Evolutionary conservation across 768 basidiomycete species (phyloP), one percentile per base, ranked within the genome.

Genomic region (Royoungia palumana): DNA sequence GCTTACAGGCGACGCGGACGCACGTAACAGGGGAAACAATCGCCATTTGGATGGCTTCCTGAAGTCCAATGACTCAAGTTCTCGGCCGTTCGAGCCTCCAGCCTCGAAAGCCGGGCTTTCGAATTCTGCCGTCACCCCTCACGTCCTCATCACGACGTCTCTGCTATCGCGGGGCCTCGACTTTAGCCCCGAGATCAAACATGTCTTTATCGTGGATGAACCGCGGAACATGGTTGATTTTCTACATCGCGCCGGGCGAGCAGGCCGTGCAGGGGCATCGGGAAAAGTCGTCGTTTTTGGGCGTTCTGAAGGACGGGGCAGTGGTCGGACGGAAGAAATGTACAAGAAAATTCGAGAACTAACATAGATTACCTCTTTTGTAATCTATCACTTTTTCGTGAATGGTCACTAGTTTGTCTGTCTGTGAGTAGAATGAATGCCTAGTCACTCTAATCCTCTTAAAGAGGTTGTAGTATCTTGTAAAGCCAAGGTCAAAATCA

Each of bases 191-290:
- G 71, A 72, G 5, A 81, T 95, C 56, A 76, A 78, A 53, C 83
- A 94, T 58, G 87, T 95, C 3, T 86, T 96, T 65, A 85, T 95
- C 55, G 76, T 89, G 20, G 94, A 95, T 57, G 82, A 88, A 60
- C 93, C 94, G 17, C 73, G 87, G 56, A 94, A 92, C 63, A 88
- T 87, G 76, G 78, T 94, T 34, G 94, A 96, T 66, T 94, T 95
- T 64, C 65, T 96, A 51, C 94, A 96, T 69, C 83, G 94, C 5
- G 94, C 94, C 0, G 94, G 94, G 14, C 72, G 94, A 40, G 78
- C 87, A 0, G 92, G 84, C 2, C 72, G 92, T 25, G 90, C 89
- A 5, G 89, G 89, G 0, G 65, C 76, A 61, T 62, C 67, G 22
- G 89, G 87, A 1, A 82, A 76, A 55, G 89, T 91, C 0, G 81